A percentile compares a stretch with the other conserved stretches of the same genome.
Conservation (phyloP, 2,329 filamentous ascomycete genomes). For the Penicillium sp. region DNA sequence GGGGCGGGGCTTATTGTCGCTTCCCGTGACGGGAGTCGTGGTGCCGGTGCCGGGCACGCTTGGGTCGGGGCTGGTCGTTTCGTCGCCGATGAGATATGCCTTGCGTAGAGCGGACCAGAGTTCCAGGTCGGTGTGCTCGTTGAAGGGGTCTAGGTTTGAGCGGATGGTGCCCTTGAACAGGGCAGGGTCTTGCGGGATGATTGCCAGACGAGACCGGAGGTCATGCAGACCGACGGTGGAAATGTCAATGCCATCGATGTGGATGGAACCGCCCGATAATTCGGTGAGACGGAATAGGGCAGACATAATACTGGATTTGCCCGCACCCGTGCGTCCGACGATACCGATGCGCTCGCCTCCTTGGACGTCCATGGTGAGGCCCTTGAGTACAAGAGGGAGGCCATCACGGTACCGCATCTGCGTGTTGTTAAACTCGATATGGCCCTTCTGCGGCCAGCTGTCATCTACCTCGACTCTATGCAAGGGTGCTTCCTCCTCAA, state of each 20-base stretch:
- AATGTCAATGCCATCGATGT: conserved; percentile 49
- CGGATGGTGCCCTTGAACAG: conserved; percentile 49
- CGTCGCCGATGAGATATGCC: conserved; percentile 50
- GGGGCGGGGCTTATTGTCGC: conserved; percentile 45
- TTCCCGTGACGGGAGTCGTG: conserved; percentile 35
- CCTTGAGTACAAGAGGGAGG: conserved; percentile 72
- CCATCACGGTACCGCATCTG: conserved; percentile 76
- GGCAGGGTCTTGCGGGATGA: conserved; percentile 51
- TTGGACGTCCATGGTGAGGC: conserved; percentile 55
- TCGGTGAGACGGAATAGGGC: conserved; percentile 49
- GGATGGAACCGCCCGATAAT: conserved; percentile 43
- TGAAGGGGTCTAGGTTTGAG: conserved; percentile 50
- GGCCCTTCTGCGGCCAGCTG: conserved; percentile 88
- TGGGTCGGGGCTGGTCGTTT: conserved; percentile 48
- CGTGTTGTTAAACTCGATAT: conserved; percentile 74
- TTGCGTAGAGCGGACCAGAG: conserved; percentile 51
- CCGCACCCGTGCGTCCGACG: conserved; percentile 49
- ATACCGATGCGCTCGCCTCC: conserved; percentile 53
- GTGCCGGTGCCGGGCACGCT: conserved; percentile 35
- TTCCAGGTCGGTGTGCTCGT: conserved; percentile 49
- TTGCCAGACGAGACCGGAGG: conserved; percentile 46
- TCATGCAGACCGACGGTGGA: conserved; percentile 43
- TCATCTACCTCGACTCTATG: conserved; percentile 71
- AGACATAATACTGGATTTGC: conserved; percentile 51
- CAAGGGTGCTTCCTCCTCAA: conserved; percentile 87